A percentile compares a stretch with the other conserved stretches of the same genome.
Evolutionary conservation across 2,329 filamentous ascomycete genomes (phyloP).

Genomic region (Fusarium hainanense): DNA sequence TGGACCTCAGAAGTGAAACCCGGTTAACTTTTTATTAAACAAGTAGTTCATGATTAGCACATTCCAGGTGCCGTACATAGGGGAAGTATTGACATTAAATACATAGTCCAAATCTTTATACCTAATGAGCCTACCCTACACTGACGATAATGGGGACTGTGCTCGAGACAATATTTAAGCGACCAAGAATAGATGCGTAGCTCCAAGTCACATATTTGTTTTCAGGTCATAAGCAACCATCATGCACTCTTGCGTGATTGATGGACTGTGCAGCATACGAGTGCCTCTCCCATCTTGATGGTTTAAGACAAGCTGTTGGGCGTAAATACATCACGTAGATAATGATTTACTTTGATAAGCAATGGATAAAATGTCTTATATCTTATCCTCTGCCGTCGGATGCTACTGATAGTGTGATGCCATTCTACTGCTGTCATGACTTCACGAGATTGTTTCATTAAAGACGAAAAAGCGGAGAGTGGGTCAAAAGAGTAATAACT

Average conservation of each 20-base stretch:
- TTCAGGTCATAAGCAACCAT: neutral
- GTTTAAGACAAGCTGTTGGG: neutral
- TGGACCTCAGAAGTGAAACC: neutral
- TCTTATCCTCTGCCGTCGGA: neutral
- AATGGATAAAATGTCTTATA: neutral
- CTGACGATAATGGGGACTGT: neutral
- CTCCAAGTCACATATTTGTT: neutral
- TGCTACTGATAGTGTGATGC: neutral
- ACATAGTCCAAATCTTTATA: neutral
- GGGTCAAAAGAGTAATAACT: conserved; percentile 1
- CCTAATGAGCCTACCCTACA: neutral
- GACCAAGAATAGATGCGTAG: neutral
- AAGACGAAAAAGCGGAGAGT: conserved; percentile 9
- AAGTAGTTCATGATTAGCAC: neutral
- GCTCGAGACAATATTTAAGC: neutral
- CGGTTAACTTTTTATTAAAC: neutral
- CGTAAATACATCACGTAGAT: neutral
- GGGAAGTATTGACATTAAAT: neutral
- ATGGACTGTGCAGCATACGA: neutral
- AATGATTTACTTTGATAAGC: neutral
- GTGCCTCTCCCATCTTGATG: neutral
- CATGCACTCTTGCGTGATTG: neutral
- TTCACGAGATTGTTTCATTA: conserved; percentile 5
- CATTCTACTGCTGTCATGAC: neutral
- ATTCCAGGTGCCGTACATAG: neutral